Conservation (phyloP, 306 rosid genomes). For the Medicago lupulina region DNA sequence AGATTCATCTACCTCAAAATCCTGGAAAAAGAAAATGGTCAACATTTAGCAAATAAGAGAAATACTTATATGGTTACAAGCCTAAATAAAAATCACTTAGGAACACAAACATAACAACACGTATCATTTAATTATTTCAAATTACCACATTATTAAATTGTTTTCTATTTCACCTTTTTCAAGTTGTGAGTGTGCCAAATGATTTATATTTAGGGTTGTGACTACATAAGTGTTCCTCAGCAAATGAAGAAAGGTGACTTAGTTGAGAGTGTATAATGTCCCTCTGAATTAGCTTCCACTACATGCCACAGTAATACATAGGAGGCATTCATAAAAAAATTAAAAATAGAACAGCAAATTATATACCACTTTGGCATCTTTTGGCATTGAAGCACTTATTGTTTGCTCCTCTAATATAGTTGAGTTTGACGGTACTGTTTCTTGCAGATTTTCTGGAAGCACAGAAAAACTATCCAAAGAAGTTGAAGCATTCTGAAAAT, state of each 20-base stretch:
- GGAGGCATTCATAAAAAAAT: conserved; percentile 5
- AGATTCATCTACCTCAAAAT: conserved; percentile 43
- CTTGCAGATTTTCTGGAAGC: conserved; percentile 48
- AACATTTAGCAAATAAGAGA: conserved; percentile 31
- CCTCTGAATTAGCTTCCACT: conserved; percentile 31
- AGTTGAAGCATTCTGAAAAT: conserved; percentile 41
- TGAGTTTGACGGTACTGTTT: conserved; percentile 38
- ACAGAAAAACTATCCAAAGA: conserved; percentile 45
- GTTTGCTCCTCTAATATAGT: conserved; percentile 36
- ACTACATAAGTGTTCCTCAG: background rate
- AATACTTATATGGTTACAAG: too few relatives aligned
- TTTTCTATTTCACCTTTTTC: too few relatives aligned
- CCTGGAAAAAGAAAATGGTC: conserved; percentile 49
- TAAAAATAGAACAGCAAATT: conserved; percentile 36
- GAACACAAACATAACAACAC: too few relatives aligned
- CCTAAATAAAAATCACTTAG: too few relatives aligned
- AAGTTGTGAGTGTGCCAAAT: too few relatives aligned
- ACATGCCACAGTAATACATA: background rate
- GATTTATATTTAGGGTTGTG: too few relatives aligned
- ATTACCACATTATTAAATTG: too few relatives aligned
- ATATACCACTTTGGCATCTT: conserved; percentile 55
- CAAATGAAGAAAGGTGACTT: conserved; percentile 20
- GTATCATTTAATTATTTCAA: too few relatives aligned
- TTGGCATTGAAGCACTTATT: conserved; percentile 31
- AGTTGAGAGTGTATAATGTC: background rate